phyloP scores from a whole-genome alignment of 225 moss, liverwort and hornwort species.

The Thuidium tamariscinum region DNA sequence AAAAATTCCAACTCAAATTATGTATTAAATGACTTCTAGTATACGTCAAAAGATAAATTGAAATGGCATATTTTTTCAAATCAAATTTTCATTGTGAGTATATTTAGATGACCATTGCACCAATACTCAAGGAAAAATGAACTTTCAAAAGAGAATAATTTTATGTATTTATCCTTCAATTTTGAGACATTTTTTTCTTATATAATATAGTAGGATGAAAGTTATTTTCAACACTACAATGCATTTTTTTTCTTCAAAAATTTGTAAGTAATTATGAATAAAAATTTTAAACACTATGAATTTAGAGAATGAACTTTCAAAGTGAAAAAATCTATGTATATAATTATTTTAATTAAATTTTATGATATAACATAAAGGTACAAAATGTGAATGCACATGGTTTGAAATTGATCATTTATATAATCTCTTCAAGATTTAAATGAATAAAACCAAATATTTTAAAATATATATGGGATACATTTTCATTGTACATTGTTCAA shows the following conservation, averaged over 20 bases:
- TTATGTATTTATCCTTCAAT: not conserved
- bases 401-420: no score
- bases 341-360: no score
- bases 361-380: no score
- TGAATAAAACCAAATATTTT: no score
- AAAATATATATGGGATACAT: no score
- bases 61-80: not conserved
- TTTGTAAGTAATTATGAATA: not conserved
- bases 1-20: rapidly evolving
- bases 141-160: rapidly evolving
- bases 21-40: not conserved
- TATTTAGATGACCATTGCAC: not conserved
- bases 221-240: not conserved
- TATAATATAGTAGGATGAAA: not conserved
- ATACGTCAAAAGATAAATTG: not conserved
- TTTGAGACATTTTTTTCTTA: not conserved
- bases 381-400: no score
- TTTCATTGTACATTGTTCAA: no score
- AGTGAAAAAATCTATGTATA: not conserved
- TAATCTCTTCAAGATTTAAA: no score
- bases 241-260: not conserved
- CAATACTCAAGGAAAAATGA: not conserved
- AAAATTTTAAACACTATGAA: no score
- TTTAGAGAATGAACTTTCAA: not conserved
- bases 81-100: not conserved